These are phyloP conservation scores for Adansonia grandidieri DNA, from an alignment of 441 rosid genomes.

Conservation along the genomic window DNA sequence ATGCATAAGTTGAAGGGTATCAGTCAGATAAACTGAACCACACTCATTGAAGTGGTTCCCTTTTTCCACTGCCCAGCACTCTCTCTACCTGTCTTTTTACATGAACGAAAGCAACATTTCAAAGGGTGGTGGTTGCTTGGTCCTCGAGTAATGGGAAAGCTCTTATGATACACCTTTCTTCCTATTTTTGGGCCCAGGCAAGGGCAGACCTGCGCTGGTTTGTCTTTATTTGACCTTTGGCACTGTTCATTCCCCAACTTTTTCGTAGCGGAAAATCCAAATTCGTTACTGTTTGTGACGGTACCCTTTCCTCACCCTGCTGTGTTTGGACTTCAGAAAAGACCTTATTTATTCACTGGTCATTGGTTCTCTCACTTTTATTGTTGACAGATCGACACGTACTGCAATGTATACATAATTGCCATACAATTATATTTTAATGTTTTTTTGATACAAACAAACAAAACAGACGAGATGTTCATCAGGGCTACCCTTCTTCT, in stretches of 20 bases:
- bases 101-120: slow-evolving; percentile 53
- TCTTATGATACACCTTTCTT: slow-evolving; percentile 27
- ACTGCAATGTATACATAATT: background rate
- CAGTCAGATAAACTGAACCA: background rate
- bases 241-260: slow-evolving; percentile 42
- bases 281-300: slow-evolving; percentile 39
- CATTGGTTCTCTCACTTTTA: slow-evolving; percentile 14
- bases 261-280: slow-evolving; percentile 38
- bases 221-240: slow-evolving; percentile 27
- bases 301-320: background rate
- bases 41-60: slow-evolving; percentile 28
- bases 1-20: slow-evolving; percentile 29
- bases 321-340: background rate
- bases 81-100: slow-evolving; percentile 35
- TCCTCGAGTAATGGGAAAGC: slow-evolving; percentile 49
- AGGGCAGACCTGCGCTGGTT: too few relatives aligned
- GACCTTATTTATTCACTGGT: slow-evolving; percentile 7
- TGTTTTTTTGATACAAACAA: too few relatives aligned
- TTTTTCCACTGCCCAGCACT: slow-evolving; percentile 3
- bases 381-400: slow-evolving; percentile 3
- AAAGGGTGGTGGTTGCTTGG: too few relatives aligned
- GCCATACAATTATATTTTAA: too few relatives aligned
- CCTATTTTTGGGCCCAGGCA: background rate
- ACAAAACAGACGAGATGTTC: too few relatives aligned
- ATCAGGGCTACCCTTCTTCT: too few relatives aligned